These are phyloP conservation scores for Picea abies DNA, from an alignment of 83 land plant species.

Conservation along the genomic window DNA sequence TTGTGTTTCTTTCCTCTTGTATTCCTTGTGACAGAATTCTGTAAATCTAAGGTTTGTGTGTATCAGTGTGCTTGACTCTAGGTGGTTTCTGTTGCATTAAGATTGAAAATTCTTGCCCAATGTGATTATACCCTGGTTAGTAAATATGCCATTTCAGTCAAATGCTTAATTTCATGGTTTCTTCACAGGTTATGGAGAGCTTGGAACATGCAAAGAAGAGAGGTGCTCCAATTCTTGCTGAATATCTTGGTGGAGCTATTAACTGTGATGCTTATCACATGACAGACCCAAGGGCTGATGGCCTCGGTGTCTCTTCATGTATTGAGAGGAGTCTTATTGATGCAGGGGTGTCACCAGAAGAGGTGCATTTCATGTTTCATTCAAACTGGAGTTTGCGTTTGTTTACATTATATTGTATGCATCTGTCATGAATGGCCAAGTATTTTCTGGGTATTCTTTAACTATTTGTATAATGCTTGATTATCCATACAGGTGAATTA, in stretches of 20 bases:
- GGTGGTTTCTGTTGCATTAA: not conserved
- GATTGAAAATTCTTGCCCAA: not conserved
- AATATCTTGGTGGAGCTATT: constrained; percentile 89
- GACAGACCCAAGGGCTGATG: constrained; percentile 95
- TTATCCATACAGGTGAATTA: constrained; percentile 74
- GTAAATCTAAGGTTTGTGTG: not conserved
- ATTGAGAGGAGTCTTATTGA: constrained; percentile 69
- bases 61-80: not conserved
- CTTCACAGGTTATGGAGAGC: constrained; percentile 81
- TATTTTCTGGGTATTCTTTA: not conserved
- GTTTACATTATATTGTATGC: not conserved
- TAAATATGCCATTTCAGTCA: not conserved
- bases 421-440: not conserved
- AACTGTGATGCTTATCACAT: constrained; percentile 94
- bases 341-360: constrained; percentile 91
- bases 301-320: constrained; percentile 87
- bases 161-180: not conserved
- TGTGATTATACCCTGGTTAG: not conserved
- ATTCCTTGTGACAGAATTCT: not conserved
- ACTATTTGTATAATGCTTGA: not conserved
- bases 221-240: constrained; percentile 86
- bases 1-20: not conserved
- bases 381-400: not conserved
- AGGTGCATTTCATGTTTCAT: constrained; percentile 42
- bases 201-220: constrained; percentile 95